These are phyloP conservation scores for Purpureocillium lavendulum DNA, from an alignment of 2,329 filamentous ascomycete genomes.

Conservation along the genomic window DNA sequence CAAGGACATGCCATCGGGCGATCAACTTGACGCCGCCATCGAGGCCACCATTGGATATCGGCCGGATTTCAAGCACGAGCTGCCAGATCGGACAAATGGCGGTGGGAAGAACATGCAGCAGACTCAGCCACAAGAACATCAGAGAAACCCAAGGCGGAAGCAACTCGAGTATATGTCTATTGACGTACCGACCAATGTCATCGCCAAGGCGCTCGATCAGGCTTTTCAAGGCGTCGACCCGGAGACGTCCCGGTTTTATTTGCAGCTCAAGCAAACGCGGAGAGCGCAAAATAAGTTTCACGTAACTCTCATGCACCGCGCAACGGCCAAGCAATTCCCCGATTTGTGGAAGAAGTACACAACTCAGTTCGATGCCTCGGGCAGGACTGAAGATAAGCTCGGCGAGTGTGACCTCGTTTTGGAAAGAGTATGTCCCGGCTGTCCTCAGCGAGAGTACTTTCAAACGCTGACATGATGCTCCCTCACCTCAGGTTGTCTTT, in stretches of 20 bases:
- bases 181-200: slow-evolving; percentile 30
- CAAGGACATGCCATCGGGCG: slow-evolving; percentile 57
- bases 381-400: slow-evolving; percentile 28
- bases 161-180: slow-evolving; percentile 50
- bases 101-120: slow-evolving; percentile 20
- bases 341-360: slow-evolving; percentile 70
- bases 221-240: slow-evolving; percentile 52
- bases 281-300: slow-evolving; percentile 85
- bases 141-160: slow-evolving; percentile 24
- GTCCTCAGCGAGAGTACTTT: slow-evolving; percentile 22
- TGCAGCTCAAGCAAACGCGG: slow-evolving; percentile 60
- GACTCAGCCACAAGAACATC: slow-evolving; percentile 10
- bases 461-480: neutral
- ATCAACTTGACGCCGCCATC: slow-evolving; percentile 75
- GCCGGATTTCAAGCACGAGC: slow-evolving; percentile 67
- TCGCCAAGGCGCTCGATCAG: slow-evolving; percentile 53
- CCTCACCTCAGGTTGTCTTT: slow-evolving; percentile 56
- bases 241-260: slow-evolving; percentile 52
- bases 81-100: slow-evolving; percentile 48
- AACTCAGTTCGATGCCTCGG: slow-evolving; percentile 42
- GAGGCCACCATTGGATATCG: slow-evolving; percentile 66
- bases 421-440: slow-evolving; percentile 39
- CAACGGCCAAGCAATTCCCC: slow-evolving; percentile 48
- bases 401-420: slow-evolving; percentile 57
- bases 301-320: slow-evolving; percentile 85